Conservation (phyloP, 768 basidiomycete genomes). For the Saitozyma podzolica region DNA sequence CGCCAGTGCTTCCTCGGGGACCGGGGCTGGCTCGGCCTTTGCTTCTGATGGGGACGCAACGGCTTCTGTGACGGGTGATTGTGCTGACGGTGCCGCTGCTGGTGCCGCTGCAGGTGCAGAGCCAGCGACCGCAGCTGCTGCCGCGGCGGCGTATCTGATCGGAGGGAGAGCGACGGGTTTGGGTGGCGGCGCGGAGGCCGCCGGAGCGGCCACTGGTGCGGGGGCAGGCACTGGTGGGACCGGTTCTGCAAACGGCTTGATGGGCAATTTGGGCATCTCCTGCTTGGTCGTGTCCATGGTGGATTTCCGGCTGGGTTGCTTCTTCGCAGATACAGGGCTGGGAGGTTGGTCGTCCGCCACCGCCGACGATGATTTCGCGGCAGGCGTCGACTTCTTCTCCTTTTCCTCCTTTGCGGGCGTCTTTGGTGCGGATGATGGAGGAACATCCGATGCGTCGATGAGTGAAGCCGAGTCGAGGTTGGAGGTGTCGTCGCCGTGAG, state of each 20-base stretch:
- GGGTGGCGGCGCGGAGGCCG: constrained; percentile 41
- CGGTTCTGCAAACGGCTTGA: constrained; percentile 55
- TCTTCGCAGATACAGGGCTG: constrained; percentile 47
- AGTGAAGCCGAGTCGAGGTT: constrained; percentile 66
- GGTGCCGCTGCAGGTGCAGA: constrained; percentile 24
- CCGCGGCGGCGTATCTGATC: constrained; percentile 88
- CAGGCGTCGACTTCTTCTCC: constrained; percentile 32
- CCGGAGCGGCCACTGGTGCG: constrained; percentile 76
- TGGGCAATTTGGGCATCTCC: constrained; percentile 42
- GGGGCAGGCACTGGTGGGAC: constrained; percentile 78
- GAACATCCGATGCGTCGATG: constrained; percentile 53
- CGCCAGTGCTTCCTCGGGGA: constrained; percentile 1
- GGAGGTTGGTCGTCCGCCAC: constrained; percentile 33
- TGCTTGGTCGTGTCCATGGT: constrained; percentile 38
- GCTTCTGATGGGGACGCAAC: background rate
- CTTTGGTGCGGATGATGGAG: constrained; percentile 25
- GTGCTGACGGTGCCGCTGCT: constrained; percentile 11
- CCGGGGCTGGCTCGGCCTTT: constrained; percentile 8
- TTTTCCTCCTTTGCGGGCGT: constrained; percentile 41
- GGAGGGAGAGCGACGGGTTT: constrained; percentile 60
- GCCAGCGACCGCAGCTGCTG: constrained; percentile 63
- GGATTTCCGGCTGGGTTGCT: constrained; percentile 43
- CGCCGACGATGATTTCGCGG: constrained; percentile 14
- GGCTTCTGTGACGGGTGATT: background rate
- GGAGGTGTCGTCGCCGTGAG: constrained; percentile 68